Base-by-base conservation (phyloP, 495 filamentous ascomycete genomes). In the Friedmanniomyces endolithicus region DNA sequence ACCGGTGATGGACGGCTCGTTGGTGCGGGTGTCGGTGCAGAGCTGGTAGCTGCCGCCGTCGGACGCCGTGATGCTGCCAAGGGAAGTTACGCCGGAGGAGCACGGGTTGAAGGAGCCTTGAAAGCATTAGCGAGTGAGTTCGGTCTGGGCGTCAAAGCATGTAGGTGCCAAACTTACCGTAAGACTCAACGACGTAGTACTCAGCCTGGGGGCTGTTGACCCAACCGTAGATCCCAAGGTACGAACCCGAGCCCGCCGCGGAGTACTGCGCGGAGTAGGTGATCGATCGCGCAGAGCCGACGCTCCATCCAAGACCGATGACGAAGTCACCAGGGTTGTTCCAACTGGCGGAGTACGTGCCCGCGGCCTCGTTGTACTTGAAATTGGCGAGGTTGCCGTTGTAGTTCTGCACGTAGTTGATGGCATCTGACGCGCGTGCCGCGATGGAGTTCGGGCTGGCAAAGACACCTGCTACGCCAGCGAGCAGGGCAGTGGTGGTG, bases 181-280 rank as follows among this genome's bases (percentile, higher is more conserved):
- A 27, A 25, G 8, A 22, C 37, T 57, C 54, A 31, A 57, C 48
- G 35, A 57, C 47, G 54, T 58, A 58, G 55, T 58, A 58, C 49
- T 58, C 55, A 11, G 49, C 43, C 20, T 51, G 55, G 16, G 55
- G 55, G 55, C 40, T 48, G 23, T 50, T 53, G 6, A 44, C n/a
- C 55, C 55, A 58, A 7, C 55, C 55, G 49, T 58, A 58, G 37
- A 58, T 47, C 14, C 39, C 34, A 33, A 82, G 75, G 66, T 79
- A 76, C 50, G 60, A 63, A 67, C 76, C 75, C 7, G 60, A 72
- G 57, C 62, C 74, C 22, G 70, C 67, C 29, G 68, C 69, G 66
- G 68, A 72, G 70, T 73, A 77, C 39, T 69, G 73, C 2, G 73
- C 75, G 61, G 65, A 73, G 71, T 75, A 79, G 40, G 41, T 52